Percentiles rank a stretch among this genome's conserved stretches.
Evolutionary conservation across 169 alveolate species (phyloP).

Genomic region (Plasmodium coatneyi): DNA sequence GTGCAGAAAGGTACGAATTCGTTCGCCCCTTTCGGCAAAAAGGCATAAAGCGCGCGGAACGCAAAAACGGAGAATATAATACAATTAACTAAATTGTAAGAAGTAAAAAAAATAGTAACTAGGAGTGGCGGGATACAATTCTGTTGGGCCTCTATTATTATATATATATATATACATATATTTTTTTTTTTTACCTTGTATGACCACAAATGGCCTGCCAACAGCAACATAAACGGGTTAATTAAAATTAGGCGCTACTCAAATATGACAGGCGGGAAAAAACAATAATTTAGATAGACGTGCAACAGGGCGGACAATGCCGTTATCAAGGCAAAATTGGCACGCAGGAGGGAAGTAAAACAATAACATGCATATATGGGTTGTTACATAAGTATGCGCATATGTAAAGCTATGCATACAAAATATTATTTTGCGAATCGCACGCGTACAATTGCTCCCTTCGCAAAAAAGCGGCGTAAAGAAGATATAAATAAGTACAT

Average conservation of each 20-base stretch:
- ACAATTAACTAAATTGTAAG: not conserved
- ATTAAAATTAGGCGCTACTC: not conserved
- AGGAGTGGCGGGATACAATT: not conserved
- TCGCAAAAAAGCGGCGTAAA: not conserved
- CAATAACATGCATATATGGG: not conserved
- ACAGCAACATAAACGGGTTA: not conserved
- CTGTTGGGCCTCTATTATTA: not conserved
- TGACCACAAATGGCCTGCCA: not conserved
- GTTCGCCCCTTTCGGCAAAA: not conserved
- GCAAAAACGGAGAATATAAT: not conserved
- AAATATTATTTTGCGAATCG: not conserved
- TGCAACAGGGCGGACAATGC: not conserved
- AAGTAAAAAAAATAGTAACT: not conserved
- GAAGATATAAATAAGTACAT: not conserved
- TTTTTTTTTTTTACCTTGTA: not conserved
- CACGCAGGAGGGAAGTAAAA: not conserved
- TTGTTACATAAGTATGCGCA: not conserved
- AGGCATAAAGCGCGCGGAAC: not conserved
- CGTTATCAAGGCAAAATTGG: not conserved
- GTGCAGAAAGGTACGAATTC: not conserved
- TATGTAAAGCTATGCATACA: not conserved
- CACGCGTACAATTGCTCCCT: not conserved
- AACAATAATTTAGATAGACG: not conserved
- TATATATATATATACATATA: not conserved
- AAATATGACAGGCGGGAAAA: not conserved